Evolutionary conservation across 2,329 filamentous ascomycete species (phyloP), one percentile per base, ranked within the genome.

Genomic region (Metarhizium sp.): DNA sequence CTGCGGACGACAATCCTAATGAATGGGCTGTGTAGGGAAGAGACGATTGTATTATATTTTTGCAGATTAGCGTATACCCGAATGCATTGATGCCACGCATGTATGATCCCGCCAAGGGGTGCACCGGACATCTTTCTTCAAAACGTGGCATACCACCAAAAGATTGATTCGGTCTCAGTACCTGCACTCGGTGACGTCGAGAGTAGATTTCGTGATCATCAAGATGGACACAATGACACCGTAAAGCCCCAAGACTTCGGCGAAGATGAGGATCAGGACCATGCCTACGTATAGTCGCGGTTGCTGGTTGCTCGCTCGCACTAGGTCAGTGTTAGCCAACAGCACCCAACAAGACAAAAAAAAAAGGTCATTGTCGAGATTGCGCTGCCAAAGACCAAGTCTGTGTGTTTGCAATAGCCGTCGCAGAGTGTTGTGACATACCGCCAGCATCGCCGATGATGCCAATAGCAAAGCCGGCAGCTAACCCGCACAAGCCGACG

Each of bases 11-110:
- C 64, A 81, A 92, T 67, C 75, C 76, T 59, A 82, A 85, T 55
- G 91, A 95, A 65, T 99, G 94, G 94, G 85, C 82, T 52, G 70
- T 87, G 59, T 87, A 56, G 59, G 10, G 32, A 11, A 53, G 25
- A 20, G 20, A 48, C 13, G 25, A 14, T 29, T 48, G 45, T 48
- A 51, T 51, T 20, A 25, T 51, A 36, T 51, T 57, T 51, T 57
- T 57, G 59, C 60, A 36, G 60, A 57, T 60, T 60, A 59, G 64
- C 62, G 63, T 65, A 60, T 56, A 66, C 57, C 60, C 61, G 59
- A 45, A 48, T 48, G 25, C 6, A 48, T 48, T 16, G 42, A 64
- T 66, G 65, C 61, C 64, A n/a, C 32, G 8, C 14, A 6, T 11
- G 14, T 5, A n/a, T 4, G 25, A 25, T 25, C 25, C 25, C 25